Conservation (phyloP, 371 early-diverging fungal genomes). For the Mucor circinelloides region DNA sequence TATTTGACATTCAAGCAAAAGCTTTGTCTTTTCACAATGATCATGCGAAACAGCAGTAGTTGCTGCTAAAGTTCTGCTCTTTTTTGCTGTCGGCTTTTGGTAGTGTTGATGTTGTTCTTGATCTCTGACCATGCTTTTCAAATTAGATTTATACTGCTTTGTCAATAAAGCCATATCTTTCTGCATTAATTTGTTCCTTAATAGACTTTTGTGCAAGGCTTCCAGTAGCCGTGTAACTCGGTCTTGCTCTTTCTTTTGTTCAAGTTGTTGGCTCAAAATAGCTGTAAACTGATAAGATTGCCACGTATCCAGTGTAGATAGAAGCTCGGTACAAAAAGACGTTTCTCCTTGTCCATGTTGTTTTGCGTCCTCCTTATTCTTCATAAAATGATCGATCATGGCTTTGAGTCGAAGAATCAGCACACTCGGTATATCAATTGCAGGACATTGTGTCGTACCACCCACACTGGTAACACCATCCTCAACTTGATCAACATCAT, state of each 20-base stretch:
- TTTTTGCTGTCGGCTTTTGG: neutral
- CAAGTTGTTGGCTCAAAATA: neutral
- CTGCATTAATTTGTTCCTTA: constrained; percentile 13
- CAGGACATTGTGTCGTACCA: too few species aligned
- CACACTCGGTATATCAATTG: neutral
- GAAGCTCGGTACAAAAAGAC: neutral
- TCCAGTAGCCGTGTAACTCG: constrained; percentile 7
- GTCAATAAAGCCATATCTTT: constrained; percentile 7
- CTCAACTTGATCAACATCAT: neutral
- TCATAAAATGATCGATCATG: constrained; percentile 5
- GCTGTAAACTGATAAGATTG: neutral
- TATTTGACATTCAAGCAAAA: constrained; percentile 3
- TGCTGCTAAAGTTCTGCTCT: neutral
- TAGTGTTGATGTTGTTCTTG: neutral
- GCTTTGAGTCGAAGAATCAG: constrained; percentile 8
- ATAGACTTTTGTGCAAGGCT: constrained; percentile 13
- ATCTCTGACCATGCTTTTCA: neutral
- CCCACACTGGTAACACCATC: neutral
- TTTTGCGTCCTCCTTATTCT: neutral
- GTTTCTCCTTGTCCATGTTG: neutral
- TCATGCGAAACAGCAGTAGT: neutral
- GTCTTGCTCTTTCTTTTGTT: constrained; percentile 5
- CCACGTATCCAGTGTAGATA: neutral
- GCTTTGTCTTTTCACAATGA: neutral
- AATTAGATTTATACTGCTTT: neutral